phyloP scores from a whole-genome alignment of 331 rosid genomes.

The Saraca asoca region DNA sequence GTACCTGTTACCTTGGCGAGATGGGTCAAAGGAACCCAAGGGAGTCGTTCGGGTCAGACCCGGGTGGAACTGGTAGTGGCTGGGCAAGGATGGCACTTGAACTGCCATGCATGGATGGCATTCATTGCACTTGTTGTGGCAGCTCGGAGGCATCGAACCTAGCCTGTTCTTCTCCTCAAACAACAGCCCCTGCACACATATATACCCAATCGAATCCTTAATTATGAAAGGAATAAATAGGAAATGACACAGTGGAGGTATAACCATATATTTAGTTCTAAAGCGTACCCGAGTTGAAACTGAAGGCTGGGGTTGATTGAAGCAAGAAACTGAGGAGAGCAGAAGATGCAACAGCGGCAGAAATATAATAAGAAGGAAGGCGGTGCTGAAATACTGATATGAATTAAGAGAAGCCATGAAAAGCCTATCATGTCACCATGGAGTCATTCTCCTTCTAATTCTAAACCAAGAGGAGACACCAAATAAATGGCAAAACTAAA shows the following conservation, averaged over 20 bases:
- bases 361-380: conserved; percentile 26
- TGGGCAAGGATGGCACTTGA: conserved; percentile 58
- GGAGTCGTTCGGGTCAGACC: conserved; percentile 31
- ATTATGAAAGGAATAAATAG: neutral
- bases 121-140: conserved; percentile 82
- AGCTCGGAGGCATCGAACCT: conserved; percentile 82
- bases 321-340: conserved; percentile 37
- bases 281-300: conserved; percentile 46
- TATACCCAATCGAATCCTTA: neutral
- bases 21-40: conserved; percentile 35
- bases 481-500: conserved; percentile 17
- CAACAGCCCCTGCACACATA: conserved; percentile 47
- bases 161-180: conserved; percentile 64
- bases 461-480: too few relatives aligned
- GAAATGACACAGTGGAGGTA: neutral
- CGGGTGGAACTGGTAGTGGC: conserved; percentile 40
- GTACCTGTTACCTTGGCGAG: conserved; percentile 49
- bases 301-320: conserved; percentile 37
- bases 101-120: conserved; percentile 91
- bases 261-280: neutral
- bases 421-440: conserved; percentile 43
- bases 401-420: conserved; percentile 43
- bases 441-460: conserved; percentile 36
- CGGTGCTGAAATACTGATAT: conserved; percentile 23
- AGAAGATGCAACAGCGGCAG: conserved; percentile 34